These are phyloP conservation scores for Sorghum bicolor DNA, from an alignment of 176 grass and related monocot genomes.

Conservation along the genomic window DNA sequence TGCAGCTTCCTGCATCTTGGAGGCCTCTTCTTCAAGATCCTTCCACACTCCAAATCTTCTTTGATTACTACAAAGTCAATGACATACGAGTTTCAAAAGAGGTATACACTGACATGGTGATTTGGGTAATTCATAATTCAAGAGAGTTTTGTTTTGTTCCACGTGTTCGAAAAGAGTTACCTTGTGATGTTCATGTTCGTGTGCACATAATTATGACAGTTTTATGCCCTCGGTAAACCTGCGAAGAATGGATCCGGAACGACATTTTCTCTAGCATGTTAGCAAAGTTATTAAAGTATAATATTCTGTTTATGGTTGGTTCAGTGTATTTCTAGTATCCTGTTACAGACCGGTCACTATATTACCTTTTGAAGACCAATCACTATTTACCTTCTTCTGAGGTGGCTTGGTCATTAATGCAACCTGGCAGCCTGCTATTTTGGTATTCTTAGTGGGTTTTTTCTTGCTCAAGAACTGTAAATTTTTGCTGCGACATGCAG, in stretches of 20 bases:
- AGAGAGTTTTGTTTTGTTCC: neutral
- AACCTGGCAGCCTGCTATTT: conserved; percentile 8
- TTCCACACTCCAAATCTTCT: conserved; percentile 95
- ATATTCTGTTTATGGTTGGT: neutral
- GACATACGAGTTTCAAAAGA: conserved; percentile 87
- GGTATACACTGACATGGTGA: conserved; percentile 45
- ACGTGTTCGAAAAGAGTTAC: conserved; percentile 14
- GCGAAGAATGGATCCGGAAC: neutral
- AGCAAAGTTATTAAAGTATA: neutral
- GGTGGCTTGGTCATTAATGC: neutral
- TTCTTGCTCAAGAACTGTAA: neutral
- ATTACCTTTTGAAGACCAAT: neutral
- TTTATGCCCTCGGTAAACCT: neutral
- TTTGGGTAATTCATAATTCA: conserved; percentile 6
- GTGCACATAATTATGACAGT: neutral
- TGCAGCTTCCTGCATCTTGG: conserved; percentile 96
- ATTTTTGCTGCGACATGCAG: conserved; percentile 5
- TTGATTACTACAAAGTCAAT: conserved; percentile 90
- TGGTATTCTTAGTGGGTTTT: conserved; percentile 15
- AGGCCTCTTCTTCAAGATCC: conserved; percentile 87
- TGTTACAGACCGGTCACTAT: neutral
- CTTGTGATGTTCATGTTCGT: neutral
- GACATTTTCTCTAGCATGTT: neutral
- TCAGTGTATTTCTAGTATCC: neutral
- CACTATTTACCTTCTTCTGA: neutral